Percentiles rank a stretch among this genome's conserved stretches.
These are phyloP conservation scores for Closterium sp. DNA, from an alignment of 139 green algal genomes.

Conservation along the genomic window DNA sequence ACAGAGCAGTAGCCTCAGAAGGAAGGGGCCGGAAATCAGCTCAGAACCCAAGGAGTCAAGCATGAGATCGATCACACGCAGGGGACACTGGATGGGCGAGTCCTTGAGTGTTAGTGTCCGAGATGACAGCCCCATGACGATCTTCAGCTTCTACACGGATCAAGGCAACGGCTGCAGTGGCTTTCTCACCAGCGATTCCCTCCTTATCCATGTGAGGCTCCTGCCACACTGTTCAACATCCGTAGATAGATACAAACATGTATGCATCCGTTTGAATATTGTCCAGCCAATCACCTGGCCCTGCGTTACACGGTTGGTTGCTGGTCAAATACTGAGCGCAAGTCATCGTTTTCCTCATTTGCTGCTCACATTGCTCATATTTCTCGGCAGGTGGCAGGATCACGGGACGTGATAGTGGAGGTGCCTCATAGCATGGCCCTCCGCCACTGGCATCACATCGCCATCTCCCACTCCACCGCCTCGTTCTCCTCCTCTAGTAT, in stretches of 20 bases:
- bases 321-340: neutral
- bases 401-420: neutral
- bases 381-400: neutral
- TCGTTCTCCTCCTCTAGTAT: neutral
- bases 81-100: neutral
- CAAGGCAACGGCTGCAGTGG: neutral
- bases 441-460: slow-evolving; percentile 28
- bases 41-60: neutral
- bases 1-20: neutral
- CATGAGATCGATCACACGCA: neutral
- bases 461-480: slow-evolving; percentile 9
- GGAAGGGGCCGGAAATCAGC: neutral
- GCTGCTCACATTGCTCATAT: neutral
- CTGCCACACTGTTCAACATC: neutral
- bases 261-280: neutral
- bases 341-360: neutral
- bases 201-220: neutral
- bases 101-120: neutral
- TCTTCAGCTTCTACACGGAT: neutral
- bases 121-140: neutral
- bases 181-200: neutral
- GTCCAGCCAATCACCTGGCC: neutral
- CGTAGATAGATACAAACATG: too few species aligned
- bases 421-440: neutral
- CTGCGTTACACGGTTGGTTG: neutral